Percentiles rank a stretch among this genome's conserved stretches.
Evolutionary conservation across 1,284 basidiomycete genomes (phyloP).

Genomic region (Ustilago trichophora): DNA sequence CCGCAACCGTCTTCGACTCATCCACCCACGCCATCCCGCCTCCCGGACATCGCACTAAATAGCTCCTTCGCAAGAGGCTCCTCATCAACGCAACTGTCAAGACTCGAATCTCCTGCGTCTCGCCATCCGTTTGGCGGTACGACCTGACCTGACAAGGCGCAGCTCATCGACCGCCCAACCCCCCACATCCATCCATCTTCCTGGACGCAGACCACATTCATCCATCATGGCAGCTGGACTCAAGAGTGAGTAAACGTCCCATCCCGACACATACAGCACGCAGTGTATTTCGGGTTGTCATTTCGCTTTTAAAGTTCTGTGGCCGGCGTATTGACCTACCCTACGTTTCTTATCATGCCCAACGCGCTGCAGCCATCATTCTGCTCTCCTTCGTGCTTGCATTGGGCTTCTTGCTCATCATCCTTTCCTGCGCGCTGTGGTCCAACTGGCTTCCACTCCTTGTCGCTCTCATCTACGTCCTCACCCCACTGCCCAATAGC

Average conservation of each 20-base stretch:
- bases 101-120: too few relatives aligned
- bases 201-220: neutral
- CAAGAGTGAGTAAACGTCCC: constrained; percentile 54
- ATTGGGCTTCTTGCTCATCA: constrained; percentile 94
- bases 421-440: constrained; percentile 96
- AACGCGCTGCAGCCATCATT: constrained; percentile 57
- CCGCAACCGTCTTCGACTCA: neutral
- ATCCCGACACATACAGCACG: too few relatives aligned
- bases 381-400: constrained; percentile 87
- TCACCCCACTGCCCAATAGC: constrained; percentile 94
- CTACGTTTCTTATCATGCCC: neutral
- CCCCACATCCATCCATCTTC: constrained; percentile 10
- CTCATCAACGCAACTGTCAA: too few relatives aligned
- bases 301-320: too few relatives aligned
- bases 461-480: constrained; percentile 91
- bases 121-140: too few relatives aligned
- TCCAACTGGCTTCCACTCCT: constrained; percentile 95
- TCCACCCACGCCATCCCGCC: too few relatives aligned
- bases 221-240: constrained; percentile 54
- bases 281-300: too few relatives aligned
- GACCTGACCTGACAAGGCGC: too few relatives aligned
- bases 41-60: neutral
- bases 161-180: neutral
- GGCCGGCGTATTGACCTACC: neutral
- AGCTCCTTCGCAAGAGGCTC: too few relatives aligned